These are phyloP conservation scores for Gossypium australe DNA, from an alignment of 345 rosid species.

Conservation along the genomic window DNA sequence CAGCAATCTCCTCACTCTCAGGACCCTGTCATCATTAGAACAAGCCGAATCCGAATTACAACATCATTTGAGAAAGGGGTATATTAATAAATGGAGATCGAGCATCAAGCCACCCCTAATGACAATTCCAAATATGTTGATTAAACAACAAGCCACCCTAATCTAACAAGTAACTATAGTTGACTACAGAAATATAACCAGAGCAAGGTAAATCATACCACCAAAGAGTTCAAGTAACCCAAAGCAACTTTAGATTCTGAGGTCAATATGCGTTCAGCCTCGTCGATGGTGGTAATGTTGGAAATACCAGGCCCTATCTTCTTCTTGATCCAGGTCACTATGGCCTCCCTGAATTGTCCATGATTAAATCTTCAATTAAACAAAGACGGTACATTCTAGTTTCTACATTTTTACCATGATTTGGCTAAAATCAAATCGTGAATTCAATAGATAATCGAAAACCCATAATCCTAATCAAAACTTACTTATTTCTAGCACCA, in stretches of 20 bases:
- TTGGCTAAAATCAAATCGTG: not conserved
- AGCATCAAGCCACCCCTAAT: not conserved
- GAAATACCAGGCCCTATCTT: constrained; percentile 78
- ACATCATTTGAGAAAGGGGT: not conserved
- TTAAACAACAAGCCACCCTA: not conserved
- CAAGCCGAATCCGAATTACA: not conserved
- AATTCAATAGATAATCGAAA: not conserved
- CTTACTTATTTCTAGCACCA: constrained; percentile 87
- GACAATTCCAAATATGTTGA: not conserved
- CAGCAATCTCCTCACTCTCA: constrained; percentile 74
- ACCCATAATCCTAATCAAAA: not conserved
- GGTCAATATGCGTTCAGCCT: constrained; percentile 74
- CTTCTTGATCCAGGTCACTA: constrained; percentile 95
- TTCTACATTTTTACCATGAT: not conserved
- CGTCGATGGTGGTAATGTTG: constrained; percentile 76
- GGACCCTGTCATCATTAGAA: constrained; percentile 44
- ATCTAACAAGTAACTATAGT: not conserved
- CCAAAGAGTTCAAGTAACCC: constrained; percentile 82
- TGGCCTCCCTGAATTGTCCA: constrained; percentile 58
- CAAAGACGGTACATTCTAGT: too few relatives aligned
- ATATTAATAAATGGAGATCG: not conserved
- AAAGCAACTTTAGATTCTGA: constrained; percentile 73
- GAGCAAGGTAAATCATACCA: constrained; percentile 41
- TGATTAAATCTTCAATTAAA: not conserved
- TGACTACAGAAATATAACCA: not conserved